Conservation (phyloP, 2,329 filamentous ascomycete species). For the Thelonectria rubi region DNA sequence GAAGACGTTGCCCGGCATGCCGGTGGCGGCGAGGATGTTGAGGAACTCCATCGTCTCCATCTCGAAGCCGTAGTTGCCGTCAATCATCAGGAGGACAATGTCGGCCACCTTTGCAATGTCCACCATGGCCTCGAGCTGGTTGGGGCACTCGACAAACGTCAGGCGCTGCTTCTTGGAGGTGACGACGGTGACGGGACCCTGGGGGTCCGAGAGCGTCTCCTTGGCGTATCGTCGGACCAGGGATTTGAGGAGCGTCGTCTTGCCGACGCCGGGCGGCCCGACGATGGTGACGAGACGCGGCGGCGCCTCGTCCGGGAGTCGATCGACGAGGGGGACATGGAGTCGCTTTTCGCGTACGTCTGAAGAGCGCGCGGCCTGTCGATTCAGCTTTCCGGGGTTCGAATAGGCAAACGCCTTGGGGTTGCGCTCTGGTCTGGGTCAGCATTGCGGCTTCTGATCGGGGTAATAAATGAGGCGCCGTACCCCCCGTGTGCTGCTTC, state of each 20-base stretch:
- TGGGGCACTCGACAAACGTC: slow-evolving; percentile 97
- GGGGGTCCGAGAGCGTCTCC: slow-evolving; percentile 88
- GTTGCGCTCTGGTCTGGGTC: slow-evolving; percentile 68
- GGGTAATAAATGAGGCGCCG: slow-evolving; percentile 25
- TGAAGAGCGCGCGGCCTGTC: slow-evolving; percentile 75
- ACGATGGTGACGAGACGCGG: slow-evolving; percentile 94
- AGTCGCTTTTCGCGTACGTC: slow-evolving; percentile 88
- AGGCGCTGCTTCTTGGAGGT: slow-evolving; percentile 95
- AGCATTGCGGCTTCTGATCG: slow-evolving; percentile 34
- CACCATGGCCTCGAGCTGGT: slow-evolving; percentile 95
- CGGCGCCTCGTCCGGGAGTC: slow-evolving; percentile 92
- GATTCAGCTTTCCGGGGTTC: slow-evolving; percentile 81
- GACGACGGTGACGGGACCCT: slow-evolving; percentile 93
- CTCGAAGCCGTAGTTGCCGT: slow-evolving; percentile 98
- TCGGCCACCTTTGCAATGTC: slow-evolving; percentile 97
- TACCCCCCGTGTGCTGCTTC: slow-evolving; percentile 64
- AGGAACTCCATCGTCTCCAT: slow-evolving; percentile 99
- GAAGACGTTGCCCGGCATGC: slow-evolving; percentile 99
- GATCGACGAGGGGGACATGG: slow-evolving; percentile 96
- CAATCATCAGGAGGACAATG: slow-evolving; percentile 97
- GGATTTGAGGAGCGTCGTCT: slow-evolving; percentile 95
- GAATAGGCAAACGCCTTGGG: slow-evolving; percentile 91
- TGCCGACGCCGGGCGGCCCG: slow-evolving; percentile 92
- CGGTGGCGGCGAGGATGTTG: slow-evolving; percentile 89
- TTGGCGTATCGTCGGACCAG: slow-evolving; percentile 95